Base-by-base conservation (phyloP, 2,329 filamentous ascomycete species). In the Ascochyta lentis region DNA sequence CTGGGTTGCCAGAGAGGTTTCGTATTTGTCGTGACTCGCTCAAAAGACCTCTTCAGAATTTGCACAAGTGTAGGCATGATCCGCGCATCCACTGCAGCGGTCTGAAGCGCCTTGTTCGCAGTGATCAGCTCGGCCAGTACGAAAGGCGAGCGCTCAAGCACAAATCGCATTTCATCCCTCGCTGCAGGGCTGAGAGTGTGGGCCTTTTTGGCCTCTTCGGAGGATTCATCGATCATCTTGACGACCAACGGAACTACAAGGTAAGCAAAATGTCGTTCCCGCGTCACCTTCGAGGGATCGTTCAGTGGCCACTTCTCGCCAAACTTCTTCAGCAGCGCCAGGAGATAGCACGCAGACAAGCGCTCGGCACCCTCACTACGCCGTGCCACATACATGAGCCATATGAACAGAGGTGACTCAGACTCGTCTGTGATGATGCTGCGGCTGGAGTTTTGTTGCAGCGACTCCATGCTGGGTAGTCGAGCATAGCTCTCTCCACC, bases 51-150 rank as follows among this genome's bases (percentile, higher is more conserved):
- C 68, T 89, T 89, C 22, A 91, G 75, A 55, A 89, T 80, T 50
- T 85, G 81, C 13, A 87, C 84, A 15, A 91, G 78, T 49, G 82
- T 82, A 49, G 84, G 84, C 49, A 90, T 82, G 10, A 85, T 84
- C 50, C 80, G 81, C 41, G 85, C 85, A 57, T 97, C 91, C 39
- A 88, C 89, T 0, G 92, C 92, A 34, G 91, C 88, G 66, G 88
- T 90, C 75, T 98, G 94, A 49, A 98, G 81, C 55, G 85, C 83
- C 57, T 89, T 86, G 71, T 88, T 92, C 67, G 95, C 91, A 24
- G 87, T 86, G 16, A 96, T 86, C 35, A 98, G 81, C 41, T 88
- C 86, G 15, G 92, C 91, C 50, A 98, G 80, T 10, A 96, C 84
- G 1, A 86, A 83, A 7, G 93, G 91, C 2, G 90, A 87, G 59